phyloP scores from a whole-genome alignment of 495 filamentous ascomycete species.

The Podospora fimiseda region DNA sequence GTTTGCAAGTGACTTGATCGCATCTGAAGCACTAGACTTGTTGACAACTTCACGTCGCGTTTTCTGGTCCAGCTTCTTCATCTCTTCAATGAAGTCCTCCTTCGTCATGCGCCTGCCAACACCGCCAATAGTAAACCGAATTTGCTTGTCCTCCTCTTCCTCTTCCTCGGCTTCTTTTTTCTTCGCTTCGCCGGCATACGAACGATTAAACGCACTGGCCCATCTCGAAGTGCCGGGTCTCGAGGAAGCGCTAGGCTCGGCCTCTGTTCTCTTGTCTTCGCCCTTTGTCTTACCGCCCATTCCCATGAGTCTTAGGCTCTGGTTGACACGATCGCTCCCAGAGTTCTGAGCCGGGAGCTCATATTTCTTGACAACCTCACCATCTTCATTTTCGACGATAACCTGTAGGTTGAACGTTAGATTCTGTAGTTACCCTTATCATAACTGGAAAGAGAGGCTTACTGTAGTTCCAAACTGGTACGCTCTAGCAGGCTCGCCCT shows the following conservation, averaged over 20 bases:
- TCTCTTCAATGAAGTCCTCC: conserved; percentile 80
- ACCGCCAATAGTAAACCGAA: conserved; percentile 80
- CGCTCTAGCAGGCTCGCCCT: conserved; percentile 65
- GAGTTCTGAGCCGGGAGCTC: conserved; percentile 59
- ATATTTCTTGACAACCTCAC: conserved; percentile 96
- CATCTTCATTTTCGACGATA: conserved; percentile 96
- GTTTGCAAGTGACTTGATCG: conserved; percentile 50
- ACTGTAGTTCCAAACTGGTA: conserved; percentile 91
- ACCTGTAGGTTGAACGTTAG: conserved; percentile 47
- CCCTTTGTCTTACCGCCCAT: conserved; percentile 39
- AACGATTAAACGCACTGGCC: conserved; percentile 26
- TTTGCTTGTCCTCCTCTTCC: conserved; percentile 64
- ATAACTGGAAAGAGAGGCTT: conserved; percentile 14
- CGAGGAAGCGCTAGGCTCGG: conserved; percentile 3
- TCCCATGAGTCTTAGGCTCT: conserved; percentile 42
- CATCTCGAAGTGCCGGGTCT: conserved; percentile 16
- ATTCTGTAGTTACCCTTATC: neutral
- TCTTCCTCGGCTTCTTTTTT: conserved; percentile 44
- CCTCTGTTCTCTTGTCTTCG: conserved; percentile 26
- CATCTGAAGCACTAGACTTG: conserved; percentile 55
- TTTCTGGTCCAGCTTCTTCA: conserved; percentile 73
- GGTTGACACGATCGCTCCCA: conserved; percentile 36
- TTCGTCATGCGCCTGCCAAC: conserved; percentile 76
- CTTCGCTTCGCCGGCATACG: conserved; percentile 33
- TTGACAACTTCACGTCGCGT: conserved; percentile 65